phyloP scores from a whole-genome alignment of 73 alveolate genomes.

The Paramecium pentaurelia region DNA sequence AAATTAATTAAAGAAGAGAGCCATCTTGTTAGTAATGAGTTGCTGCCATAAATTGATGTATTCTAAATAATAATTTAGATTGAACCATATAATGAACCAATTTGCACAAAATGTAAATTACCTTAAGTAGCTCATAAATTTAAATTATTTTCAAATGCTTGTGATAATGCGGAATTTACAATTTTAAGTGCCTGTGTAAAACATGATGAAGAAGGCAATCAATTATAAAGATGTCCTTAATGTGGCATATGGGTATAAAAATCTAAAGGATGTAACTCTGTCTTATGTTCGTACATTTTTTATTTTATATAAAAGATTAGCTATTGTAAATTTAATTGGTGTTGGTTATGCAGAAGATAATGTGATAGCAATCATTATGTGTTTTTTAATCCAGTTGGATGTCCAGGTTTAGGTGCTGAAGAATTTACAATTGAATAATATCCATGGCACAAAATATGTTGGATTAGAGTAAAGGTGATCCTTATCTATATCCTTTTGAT shows the following conservation, averaged over 20 bases:
- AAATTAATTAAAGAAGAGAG: neutral
- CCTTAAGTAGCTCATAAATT: neutral
- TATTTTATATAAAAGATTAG: neutral
- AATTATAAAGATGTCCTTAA: constrained; percentile 8
- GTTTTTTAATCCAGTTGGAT: neutral
- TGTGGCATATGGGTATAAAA: constrained; percentile 40
- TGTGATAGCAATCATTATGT: neutral
- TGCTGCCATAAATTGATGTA: neutral
- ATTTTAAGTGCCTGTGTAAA: neutral
- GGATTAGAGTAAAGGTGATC: constrained; percentile 19
- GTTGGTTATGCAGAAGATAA: constrained; percentile 20
- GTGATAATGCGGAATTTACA: constrained; percentile 38
- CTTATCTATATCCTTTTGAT: neutral
- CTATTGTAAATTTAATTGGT: constrained; percentile 10
- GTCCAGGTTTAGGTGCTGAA: constrained; percentile 50
- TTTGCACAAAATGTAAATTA: neutral
- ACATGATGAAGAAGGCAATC: constrained; percentile 5
- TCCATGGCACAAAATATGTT: constrained; percentile 42
- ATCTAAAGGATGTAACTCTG: constrained; percentile 25
- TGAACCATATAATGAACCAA: neutral
- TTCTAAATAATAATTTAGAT: neutral
- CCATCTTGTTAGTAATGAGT: neutral
- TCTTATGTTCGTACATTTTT: neutral
- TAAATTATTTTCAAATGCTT: neutral
- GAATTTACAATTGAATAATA: neutral